Percentiles rank a stretch among this genome's conserved stretches.
Conservation (phyloP, 2,329 filamentous ascomycete species). For the Epichloe festucae region DNA sequence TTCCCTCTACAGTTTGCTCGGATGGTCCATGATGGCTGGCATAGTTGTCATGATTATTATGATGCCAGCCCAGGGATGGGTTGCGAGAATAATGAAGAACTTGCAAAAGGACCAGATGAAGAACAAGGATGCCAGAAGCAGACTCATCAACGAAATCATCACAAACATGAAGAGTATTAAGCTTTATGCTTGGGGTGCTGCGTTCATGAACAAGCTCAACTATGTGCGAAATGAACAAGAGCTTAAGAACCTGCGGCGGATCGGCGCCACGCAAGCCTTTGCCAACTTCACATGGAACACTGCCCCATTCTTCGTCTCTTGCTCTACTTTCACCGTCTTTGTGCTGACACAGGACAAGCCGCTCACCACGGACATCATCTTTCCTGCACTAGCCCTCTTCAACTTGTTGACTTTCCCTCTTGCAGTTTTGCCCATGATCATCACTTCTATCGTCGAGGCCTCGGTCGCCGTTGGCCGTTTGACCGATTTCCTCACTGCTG, state of each 20-base stretch:
- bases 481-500: slow-evolving; percentile 71
- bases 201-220: slow-evolving; percentile 96
- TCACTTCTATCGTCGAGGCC: slow-evolving; percentile 89
- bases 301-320: slow-evolving; percentile 94
- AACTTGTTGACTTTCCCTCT: slow-evolving; percentile 93
- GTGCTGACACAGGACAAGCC: slow-evolving; percentile 72
- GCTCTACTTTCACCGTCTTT: slow-evolving; percentile 89
- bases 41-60: slow-evolving; percentile 92
- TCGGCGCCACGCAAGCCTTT: slow-evolving; percentile 84
- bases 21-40: slow-evolving; percentile 88
- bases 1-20: slow-evolving; percentile 89
- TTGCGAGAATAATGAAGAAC: slow-evolving; percentile 85
- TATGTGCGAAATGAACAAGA: slow-evolving; percentile 93
- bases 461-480: slow-evolving; percentile 82
- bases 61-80: slow-evolving; percentile 90
- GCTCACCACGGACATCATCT: slow-evolving; percentile 87
- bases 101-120: slow-evolving; percentile 97
- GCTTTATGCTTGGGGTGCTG: slow-evolving; percentile 91
- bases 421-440: slow-evolving; percentile 92
- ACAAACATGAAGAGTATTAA: slow-evolving; percentile 99
- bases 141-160: slow-evolving; percentile 91
- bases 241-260: slow-evolving; percentile 88
- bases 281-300: slow-evolving; percentile 98
- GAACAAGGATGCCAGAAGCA: slow-evolving; percentile 90
- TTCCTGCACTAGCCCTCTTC: slow-evolving; percentile 85